phyloP scores from a whole-genome alignment of 1,139 yeast genomes.

The Geotrichum candidum region DNA sequence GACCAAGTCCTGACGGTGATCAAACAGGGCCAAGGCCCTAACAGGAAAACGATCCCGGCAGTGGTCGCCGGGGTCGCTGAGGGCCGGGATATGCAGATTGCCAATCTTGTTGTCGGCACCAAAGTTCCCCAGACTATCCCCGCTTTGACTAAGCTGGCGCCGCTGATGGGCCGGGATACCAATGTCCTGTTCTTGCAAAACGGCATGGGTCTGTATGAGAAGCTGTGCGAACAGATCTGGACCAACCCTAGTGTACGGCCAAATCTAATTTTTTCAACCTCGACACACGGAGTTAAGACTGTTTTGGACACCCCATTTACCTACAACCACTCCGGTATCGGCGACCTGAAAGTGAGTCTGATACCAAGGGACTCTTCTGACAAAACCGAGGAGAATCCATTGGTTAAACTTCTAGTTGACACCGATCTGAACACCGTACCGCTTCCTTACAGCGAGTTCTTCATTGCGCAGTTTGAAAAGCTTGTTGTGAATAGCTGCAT shows the following conservation, averaged over 20 bases:
- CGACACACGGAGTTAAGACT: conserved; percentile 70
- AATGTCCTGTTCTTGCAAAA: conserved; percentile 68
- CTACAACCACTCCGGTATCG: conserved; percentile 1
- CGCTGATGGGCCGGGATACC: conserved; percentile 41
- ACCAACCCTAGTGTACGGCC: conserved; percentile 45
- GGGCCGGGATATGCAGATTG: conserved; percentile 31
- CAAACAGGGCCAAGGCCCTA: neutral
- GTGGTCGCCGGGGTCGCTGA: neutral
- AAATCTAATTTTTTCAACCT: conserved; percentile 65
- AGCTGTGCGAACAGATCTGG: conserved; percentile 54
- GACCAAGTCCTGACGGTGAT: conserved; percentile 29
- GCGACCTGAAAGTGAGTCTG: conserved; percentile 7
- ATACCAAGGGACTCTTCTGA: neutral
- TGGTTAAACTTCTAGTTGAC: conserved; percentile 5
- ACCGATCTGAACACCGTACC: conserved; percentile 40
- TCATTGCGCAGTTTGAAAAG: conserved; percentile 66
- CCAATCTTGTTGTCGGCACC: conserved; percentile 55
- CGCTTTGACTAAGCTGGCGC: conserved; percentile 45
- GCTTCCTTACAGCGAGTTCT: conserved; percentile 47
- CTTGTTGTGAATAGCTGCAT: conserved; percentile 67
- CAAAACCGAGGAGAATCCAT: neutral
- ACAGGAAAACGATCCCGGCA: conserved; percentile 6
- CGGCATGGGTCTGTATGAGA: conserved; percentile 65
- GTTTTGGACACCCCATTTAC: neutral
- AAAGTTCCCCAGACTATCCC: conserved; percentile 52